Evolutionary conservation across 2,329 filamentous ascomycete species (phyloP).

Genomic region (Penicillium expansum): DNA sequence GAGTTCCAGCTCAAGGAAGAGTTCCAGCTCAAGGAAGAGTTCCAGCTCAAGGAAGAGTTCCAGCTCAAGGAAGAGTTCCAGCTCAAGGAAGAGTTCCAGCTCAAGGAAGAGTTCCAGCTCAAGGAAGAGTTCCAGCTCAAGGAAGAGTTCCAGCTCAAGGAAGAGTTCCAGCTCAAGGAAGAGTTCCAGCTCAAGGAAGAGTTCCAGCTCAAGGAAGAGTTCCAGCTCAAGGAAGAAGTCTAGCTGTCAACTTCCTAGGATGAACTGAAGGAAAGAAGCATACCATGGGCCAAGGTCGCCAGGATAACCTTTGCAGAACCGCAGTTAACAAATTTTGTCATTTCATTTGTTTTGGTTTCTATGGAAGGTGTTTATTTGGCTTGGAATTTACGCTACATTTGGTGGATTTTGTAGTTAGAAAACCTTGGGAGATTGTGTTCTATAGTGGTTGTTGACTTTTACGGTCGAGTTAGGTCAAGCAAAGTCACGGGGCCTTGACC

Average conservation of each 20-base stretch:
- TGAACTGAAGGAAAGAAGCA: background rate
- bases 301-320: too few species aligned
- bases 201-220: background rate
- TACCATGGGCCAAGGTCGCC: background rate
- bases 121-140: background rate
- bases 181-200: background rate
- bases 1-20: background rate
- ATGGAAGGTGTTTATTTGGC: background rate
- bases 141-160: background rate
- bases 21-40: background rate
- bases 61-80: fast-evolving
- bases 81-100: background rate
- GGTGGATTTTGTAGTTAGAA: background rate
- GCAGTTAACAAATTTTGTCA: too few species aligned
- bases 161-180: background rate
- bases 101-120: background rate
- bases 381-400: background rate
- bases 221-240: background rate
- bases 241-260: background rate
- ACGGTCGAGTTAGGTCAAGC: slow-evolving; percentile 1
- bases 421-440: background rate
- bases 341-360: background rate
- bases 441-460: background rate
- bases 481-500: background rate
- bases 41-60: fast-evolving